Evolutionary conservation across 2,329 filamentous ascomycete species (phyloP).

Genomic region (Dothidotthia symphoricarpi): DNA sequence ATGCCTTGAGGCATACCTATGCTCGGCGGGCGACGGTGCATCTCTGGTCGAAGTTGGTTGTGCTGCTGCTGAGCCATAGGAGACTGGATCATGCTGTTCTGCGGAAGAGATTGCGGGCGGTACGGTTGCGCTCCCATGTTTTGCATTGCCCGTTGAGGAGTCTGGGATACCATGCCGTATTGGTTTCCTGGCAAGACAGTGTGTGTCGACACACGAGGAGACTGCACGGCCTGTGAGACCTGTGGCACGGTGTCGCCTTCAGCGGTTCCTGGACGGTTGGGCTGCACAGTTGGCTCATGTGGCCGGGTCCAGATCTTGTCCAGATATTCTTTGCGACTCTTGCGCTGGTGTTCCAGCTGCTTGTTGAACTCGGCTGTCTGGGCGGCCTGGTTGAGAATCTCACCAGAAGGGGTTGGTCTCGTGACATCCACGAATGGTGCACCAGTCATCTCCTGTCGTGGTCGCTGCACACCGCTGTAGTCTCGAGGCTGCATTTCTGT

Average conservation of each 20-base stretch:
- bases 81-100: conserved; percentile 69
- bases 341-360: conserved; percentile 73
- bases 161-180: conserved; percentile 58
- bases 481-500: conserved; percentile 74
- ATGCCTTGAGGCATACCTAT: conserved; percentile 42
- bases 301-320: conserved; percentile 79
- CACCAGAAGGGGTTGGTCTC: conserved; percentile 69
- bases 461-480: conserved; percentile 78
- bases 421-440: conserved; percentile 80
- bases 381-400: conserved; percentile 81
- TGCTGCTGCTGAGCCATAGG: conserved; percentile 70
- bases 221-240: conserved; percentile 48
- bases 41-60: conserved; percentile 59
- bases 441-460: conserved; percentile 85
- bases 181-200: conserved; percentile 56
- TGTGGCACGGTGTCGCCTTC: conserved; percentile 42
- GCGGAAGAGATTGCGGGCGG: conserved; percentile 68
- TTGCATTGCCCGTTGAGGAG: conserved; percentile 57
- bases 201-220: conserved; percentile 57
- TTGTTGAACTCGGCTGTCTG: conserved; percentile 92
- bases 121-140: conserved; percentile 66
- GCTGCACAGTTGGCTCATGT: conserved; percentile 70
- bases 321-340: conserved; percentile 74
- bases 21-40: conserved; percentile 66
- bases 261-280: conserved; percentile 42